Base-by-base conservation (phyloP, 352 stramenopile genomes). In the Phytophthora fragariae region DNA sequence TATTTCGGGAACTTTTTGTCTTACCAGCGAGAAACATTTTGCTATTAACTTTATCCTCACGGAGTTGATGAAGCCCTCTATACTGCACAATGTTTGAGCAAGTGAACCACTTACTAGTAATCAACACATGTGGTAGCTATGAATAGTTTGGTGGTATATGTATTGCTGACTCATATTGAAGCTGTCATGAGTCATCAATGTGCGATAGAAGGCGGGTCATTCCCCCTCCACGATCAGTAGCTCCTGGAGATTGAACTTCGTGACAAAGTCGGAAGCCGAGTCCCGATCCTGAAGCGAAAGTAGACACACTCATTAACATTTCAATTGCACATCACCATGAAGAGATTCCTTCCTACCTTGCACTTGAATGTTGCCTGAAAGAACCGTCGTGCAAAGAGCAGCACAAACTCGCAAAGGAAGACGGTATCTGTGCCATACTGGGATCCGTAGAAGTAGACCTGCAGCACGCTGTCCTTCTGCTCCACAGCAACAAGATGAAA, bases 341-440 rank as follows among this genome's bases (percentile, higher is more conserved):
- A 21, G 19, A 21, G 19, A 21, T 21, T 21, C 19, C 19, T 46
- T 50, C 17, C 33, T 70, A 93, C 88, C 82, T 85, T 80, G 84
- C 86, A 93, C 55, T 95, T 95, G 75, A 95, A 95, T 1, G 86
- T 93, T 21, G 86, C 84, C 57, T 93, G 86, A 76, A 95, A 95
- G 71, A 93, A 95, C n/a, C 79, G 77, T 2, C 88, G 76, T 33
- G 83, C 72, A 61, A 81, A 91, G 21, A 95, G 80, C 49, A 95
- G 72, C 29, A 95, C 83, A 53, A 95, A 95, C 72, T 95, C 88
- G 56, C 84, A 88, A 17, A 93, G 67, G 56, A 94, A 94, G 57
- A 84, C 59, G 0, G 74, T 65, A 72, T 86, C 77, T 7, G 67
- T 79, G 31, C 76, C 81, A 64, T 82, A 68, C 60, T 91, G 83